Conservation (phyloP, 176 grass and related monocot genomes). For the Oryza rufipogon region DNA sequence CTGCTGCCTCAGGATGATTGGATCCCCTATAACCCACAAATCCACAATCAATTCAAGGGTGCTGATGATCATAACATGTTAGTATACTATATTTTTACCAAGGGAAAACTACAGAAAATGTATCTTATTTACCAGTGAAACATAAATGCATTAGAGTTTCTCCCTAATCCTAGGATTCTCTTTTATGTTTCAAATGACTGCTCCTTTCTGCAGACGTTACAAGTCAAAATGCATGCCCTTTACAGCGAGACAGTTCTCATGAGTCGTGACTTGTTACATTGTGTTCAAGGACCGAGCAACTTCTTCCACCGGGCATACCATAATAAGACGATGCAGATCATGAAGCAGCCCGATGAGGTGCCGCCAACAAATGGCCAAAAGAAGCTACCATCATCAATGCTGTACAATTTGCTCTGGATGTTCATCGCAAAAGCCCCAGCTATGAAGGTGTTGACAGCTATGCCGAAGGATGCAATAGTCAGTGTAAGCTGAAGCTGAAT, state of each 20-base stretch:
- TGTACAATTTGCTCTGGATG: slow-evolving; percentile 52
- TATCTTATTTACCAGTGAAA: slow-evolving; percentile 32
- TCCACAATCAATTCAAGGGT: background rate
- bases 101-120: slow-evolving; percentile 21
- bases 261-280: background rate
- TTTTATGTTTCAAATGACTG: background rate
- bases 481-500: slow-evolving; percentile 94
- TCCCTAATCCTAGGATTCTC: background rate
- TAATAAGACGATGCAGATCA: slow-evolving; percentile 69
- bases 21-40: background rate
- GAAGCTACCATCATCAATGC: slow-evolving; percentile 30
- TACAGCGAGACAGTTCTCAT: background rate
- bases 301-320: slow-evolving; percentile 89
- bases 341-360: slow-evolving; percentile 61
- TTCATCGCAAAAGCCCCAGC: slow-evolving; percentile 93
- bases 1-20: background rate
- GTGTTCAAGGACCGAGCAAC: slow-evolving; percentile 72
- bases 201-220: background rate
- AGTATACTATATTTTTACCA: background rate
- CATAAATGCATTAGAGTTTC: slow-evolving; percentile 15
- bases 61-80: background rate
- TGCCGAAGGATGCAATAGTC: slow-evolving; percentile 82
- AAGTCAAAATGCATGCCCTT: background rate
- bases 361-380: slow-evolving; percentile 80
- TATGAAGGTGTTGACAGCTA: slow-evolving; percentile 73